Base-by-base conservation (phyloP, 2,329 filamentous ascomycete genomes). In the Hymenoscyphus salicellus region DNA sequence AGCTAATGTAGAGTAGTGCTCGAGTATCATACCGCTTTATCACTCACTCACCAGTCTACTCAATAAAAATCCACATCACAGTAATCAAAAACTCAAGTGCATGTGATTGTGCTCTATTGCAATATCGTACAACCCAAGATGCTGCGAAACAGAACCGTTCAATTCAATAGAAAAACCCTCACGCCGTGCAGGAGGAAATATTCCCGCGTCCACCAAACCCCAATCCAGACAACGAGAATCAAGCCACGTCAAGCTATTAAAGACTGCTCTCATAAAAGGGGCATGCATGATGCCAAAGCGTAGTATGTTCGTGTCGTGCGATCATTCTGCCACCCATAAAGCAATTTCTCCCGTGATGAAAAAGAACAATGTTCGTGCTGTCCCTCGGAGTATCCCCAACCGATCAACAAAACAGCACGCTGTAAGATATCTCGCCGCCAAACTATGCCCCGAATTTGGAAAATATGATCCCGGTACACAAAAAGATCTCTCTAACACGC, bases 401-500 rank as follows among this genome's bases (percentile, higher is more conserved):
- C 32, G 60, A 65, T 55, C 63, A 55, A 63, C 59, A 43, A 20
- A 23, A 23, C 32, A 38, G 32, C 32, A 61, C 60, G 23, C 16
- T 36, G 49, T 20, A 58, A 65, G 63, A 61, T 60, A 65, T 66
- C 61, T 66, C 67, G 62, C 63, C 28, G 23, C 59, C 64, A 58
- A 67, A 64, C 30, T 65, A 71, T 70, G 46, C 67, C 65, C 58
- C 30, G 61, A 68, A 64, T 63, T 66, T 66, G 62, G 60, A 64
- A 61, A 66, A 55, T 63, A 62, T 60, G 28, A 64, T 62, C 60
- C 61, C 41, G 10, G 32, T 60, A 58, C 28, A 38, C 60, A 36
- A 36, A 56, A 23, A n/a, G 11, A 38, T 41, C 49, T 38, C 57
- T 63, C 79, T 83, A 91, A 77, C 88, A 90, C 74, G 86, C 85